These are phyloP conservation scores for Phytophthora hybrid DNA, from an alignment of 352 stramenopile genomes.

Conservation along the genomic window DNA sequence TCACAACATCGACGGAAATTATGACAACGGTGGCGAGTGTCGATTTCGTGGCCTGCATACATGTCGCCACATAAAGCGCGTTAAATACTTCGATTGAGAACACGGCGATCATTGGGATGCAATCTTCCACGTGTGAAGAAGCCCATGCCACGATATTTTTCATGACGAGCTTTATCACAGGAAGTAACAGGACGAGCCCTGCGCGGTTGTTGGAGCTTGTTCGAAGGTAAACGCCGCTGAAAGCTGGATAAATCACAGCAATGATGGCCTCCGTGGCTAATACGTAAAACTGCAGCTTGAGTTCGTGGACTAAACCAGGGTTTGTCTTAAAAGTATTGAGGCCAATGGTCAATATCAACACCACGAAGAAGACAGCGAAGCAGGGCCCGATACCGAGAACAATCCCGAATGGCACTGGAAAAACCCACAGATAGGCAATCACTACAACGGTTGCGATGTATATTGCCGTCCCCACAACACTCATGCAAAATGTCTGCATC, in stretches of 20 bases:
- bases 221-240: constrained; percentile 15
- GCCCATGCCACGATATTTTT: constrained; percentile 34
- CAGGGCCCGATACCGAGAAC: constrained; percentile 26
- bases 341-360: constrained; percentile 20
- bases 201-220: background rate
- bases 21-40: constrained; percentile 23
- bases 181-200: constrained; percentile 17
- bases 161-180: constrained; percentile 23
- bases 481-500: constrained; percentile 17
- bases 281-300: constrained; percentile 27
- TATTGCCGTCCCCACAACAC: constrained; percentile 1
- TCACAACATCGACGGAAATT: constrained; percentile 26
- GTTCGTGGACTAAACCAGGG: constrained; percentile 4
- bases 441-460: constrained; percentile 27
- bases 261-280: constrained; percentile 18
- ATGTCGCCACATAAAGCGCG: constrained; percentile 33
- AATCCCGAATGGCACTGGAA: constrained; percentile 49
- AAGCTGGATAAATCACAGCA: constrained; percentile 29
- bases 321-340: constrained; percentile 13
- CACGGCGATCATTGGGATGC: constrained; percentile 30
- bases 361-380: constrained; percentile 17
- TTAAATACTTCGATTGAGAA: constrained; percentile 48
- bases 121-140: constrained; percentile 29
- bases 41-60: constrained; percentile 41
- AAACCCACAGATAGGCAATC: constrained; percentile 37